Percentiles rank a stretch among this genome's conserved stretches.
Evolutionary conservation across 371 early-diverging fungal species (phyloP).

Genomic region (Fennellomyces sp.): DNA sequence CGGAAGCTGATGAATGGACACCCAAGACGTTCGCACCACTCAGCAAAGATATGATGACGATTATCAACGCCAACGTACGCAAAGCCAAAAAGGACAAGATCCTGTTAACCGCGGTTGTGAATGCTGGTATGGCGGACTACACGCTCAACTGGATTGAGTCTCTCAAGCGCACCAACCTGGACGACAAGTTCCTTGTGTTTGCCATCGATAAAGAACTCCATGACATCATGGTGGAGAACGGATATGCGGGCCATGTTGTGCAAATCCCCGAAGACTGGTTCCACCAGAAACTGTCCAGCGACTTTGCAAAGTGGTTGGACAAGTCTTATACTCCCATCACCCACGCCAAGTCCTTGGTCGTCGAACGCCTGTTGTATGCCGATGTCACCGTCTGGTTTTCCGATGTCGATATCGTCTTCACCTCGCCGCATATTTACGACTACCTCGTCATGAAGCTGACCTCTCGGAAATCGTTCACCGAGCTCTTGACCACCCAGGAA

Average conservation of each 20-base stretch:
- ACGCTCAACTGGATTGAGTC: conserved; percentile 47
- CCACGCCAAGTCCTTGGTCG: conserved; percentile 38
- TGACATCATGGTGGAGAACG: conserved; percentile 22
- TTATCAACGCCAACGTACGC: conserved; percentile 12
- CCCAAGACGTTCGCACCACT: conserved; percentile 20
- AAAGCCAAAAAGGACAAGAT: conserved; percentile 14
- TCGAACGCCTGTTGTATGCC: conserved; percentile 38
- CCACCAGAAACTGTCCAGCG: conserved; percentile 30
- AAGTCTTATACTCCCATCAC: conserved; percentile 39
- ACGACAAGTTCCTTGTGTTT: conserved; percentile 30
- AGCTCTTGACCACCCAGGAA: conserved; percentile 46
- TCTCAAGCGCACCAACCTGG: conserved; percentile 21
- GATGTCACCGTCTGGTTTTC: conserved; percentile 53
- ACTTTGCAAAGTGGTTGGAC: conserved; percentile 29
- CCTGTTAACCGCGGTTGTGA: conserved; percentile 36
- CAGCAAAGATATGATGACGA: conserved; percentile 2
- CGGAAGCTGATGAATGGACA: conserved; percentile 13
- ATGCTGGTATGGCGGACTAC: conserved; percentile 37
- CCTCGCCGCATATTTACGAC: conserved; percentile 38
- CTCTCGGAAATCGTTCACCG: conserved; percentile 29
- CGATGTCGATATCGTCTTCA: conserved; percentile 55
- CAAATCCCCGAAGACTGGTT: conserved; percentile 39
- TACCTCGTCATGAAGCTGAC: conserved; percentile 41
- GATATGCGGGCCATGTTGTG: conserved; percentile 31
- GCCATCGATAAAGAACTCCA: conserved; percentile 36